phyloP scores from a whole-genome alignment of 148 eudicot species.

The Fagopyrum esculentum region DNA sequence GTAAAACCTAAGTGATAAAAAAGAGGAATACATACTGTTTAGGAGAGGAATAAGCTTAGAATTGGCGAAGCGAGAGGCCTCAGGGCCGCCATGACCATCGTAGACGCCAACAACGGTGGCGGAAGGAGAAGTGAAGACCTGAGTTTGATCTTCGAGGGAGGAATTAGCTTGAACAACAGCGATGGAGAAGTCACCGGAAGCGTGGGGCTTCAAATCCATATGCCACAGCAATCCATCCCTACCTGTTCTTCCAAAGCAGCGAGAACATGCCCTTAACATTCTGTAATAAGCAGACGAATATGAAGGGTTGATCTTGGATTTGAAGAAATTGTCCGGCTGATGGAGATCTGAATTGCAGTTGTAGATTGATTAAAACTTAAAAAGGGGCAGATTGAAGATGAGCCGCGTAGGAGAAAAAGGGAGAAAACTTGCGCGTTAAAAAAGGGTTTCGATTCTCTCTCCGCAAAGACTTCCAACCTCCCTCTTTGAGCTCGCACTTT shows the following conservation, averaged over 20 bases:
- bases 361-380: background rate
- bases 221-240: constrained; percentile 51
- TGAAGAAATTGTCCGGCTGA: background rate
- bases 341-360: constrained; percentile 3
- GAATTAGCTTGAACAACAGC: constrained; percentile 95
- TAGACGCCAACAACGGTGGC: constrained; percentile 78
- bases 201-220: constrained; percentile 74
- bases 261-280: constrained; percentile 13
- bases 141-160: constrained; percentile 72
- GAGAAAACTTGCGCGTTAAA: constrained; percentile 9
- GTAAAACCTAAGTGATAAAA: background rate
- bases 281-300: background rate
- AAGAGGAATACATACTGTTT: constrained; percentile 34
- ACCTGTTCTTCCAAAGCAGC: constrained; percentile 6
- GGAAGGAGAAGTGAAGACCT: constrained; percentile 61
- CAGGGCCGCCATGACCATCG: constrained; percentile 96
- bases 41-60: constrained; percentile 49
- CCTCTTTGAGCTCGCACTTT: background rate
- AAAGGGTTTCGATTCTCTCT: constrained; percentile 5
- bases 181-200: constrained; percentile 76
- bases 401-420: background rate
- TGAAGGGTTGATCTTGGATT: background rate
- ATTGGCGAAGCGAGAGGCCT: constrained; percentile 73
- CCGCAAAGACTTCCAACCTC: background rate
- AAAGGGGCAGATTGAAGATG: background rate